phyloP scores from a whole-genome alignment of 306 rosid species.

The Lagenaria siceraria region DNA sequence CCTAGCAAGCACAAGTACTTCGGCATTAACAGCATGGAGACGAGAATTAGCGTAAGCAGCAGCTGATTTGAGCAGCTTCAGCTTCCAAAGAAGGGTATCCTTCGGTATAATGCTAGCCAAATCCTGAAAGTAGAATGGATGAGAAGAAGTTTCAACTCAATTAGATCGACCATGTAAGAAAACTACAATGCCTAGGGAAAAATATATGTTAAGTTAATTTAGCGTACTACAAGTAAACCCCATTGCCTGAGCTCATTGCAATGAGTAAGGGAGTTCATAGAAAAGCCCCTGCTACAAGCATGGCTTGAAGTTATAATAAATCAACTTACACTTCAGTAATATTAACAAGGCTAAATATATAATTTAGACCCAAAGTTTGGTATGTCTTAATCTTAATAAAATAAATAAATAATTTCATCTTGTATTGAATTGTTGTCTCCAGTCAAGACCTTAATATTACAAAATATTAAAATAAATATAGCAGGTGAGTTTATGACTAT shows the following conservation, averaged over 20 bases:
- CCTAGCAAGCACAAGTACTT: conserved; percentile 95
- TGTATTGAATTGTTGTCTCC: background rate
- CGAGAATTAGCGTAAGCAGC: conserved; percentile 90
- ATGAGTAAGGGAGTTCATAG: background rate
- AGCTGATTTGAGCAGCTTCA: conserved; percentile 79
- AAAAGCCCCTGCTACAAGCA: background rate
- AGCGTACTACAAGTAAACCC: background rate
- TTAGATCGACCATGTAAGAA: background rate
- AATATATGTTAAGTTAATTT: background rate
- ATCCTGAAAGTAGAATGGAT: conserved; percentile 33
- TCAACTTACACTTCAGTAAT: background rate
- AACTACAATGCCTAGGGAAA: background rate
- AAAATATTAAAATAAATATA: background rate
- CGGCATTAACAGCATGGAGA: conserved; percentile 88
- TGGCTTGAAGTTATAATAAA: background rate
- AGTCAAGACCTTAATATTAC: background rate
- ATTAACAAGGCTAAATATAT: background rate
- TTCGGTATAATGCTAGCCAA: conserved; percentile 58
- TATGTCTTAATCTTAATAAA: background rate
- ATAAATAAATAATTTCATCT: background rate
- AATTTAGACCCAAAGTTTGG: background rate
- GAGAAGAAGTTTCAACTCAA: background rate
- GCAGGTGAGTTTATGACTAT: background rate
- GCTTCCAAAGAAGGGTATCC: conserved; percentile 83
- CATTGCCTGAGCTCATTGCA: background rate